Evolutionary conservation across 805 yeast genomes (phyloP).

Genomic region (Saccharomycopsis fodiens): DNA sequence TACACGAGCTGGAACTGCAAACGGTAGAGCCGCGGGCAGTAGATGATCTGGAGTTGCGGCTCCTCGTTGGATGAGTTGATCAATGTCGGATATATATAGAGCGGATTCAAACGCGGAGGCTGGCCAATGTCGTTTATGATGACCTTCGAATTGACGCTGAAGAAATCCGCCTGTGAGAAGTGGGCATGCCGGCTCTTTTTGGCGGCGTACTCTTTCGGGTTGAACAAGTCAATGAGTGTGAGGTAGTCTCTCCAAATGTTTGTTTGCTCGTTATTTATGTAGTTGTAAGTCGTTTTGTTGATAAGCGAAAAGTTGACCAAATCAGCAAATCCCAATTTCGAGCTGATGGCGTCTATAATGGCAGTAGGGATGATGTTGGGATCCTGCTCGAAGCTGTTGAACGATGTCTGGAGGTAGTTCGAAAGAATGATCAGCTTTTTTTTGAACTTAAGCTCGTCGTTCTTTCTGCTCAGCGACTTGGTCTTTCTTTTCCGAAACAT

Average conservation of each 20-base stretch:
- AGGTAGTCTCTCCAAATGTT: slow-evolving; percentile 14
- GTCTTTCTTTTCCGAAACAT: slow-evolving; percentile 12
- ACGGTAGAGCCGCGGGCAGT: slow-evolving; percentile 25
- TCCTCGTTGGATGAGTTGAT: not conserved
- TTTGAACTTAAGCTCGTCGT: slow-evolving; percentile 11
- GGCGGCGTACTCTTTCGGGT: slow-evolving; percentile 4
- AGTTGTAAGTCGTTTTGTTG: slow-evolving; percentile 15
- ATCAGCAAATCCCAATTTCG: slow-evolving; percentile 13
- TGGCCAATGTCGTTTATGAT: not conserved
- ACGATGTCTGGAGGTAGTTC: slow-evolving; percentile 15
- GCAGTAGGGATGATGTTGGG: slow-evolving; percentile 6
- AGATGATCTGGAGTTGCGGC: slow-evolving; percentile 10
- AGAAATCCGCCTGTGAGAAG: slow-evolving; percentile 12
- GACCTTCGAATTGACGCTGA: slow-evolving; percentile 8
- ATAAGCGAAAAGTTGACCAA: slow-evolving; percentile 13
- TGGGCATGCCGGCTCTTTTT: slow-evolving; percentile 3
- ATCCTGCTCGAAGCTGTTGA: not conserved
- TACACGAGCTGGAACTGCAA: slow-evolving; percentile 33
- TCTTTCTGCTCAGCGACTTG: slow-evolving; percentile 4
- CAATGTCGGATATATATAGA: slow-evolving; percentile 13
- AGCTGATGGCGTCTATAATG: slow-evolving; percentile 14
- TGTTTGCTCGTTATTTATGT: slow-evolving; percentile 13
- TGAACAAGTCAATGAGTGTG: slow-evolving; percentile 7
- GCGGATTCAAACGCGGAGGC: slow-evolving; percentile 8
- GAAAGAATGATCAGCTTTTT: slow-evolving; percentile 18